Base-by-base conservation (phyloP, 2,329 filamentous ascomycete species). In the Colletotrichum sp. region DNA sequence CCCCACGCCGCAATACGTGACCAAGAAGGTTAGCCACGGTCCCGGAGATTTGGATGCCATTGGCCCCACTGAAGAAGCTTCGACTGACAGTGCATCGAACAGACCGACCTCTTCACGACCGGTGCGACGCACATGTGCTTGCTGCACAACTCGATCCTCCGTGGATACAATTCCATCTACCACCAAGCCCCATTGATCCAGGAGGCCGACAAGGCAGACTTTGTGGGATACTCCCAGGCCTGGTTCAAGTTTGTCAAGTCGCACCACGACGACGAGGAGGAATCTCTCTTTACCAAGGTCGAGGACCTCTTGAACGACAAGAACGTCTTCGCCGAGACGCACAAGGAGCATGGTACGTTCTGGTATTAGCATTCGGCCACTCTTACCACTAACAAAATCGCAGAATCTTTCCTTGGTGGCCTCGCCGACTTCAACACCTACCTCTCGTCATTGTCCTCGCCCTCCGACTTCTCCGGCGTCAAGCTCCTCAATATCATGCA, bases 101-200 rank as follows among this genome's bases (percentile, higher is more conserved):
- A 90, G 88, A 88, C 88, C 48, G 90, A 92, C 79, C 85, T 91
- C 78, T 92, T 92, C 82, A 91, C 89, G 2, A 87, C 86, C 0
- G 90, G 89, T 27, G 90, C 91, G 0, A 91, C 90, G 19, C 89
- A 93, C 82, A 93, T 92, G 91, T 86, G 88, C 5, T 82, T 92
- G 68, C 84, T 92, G 66, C 91, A 93, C 85, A 93, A 93, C 79
- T 85, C 89, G 72, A 90, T 93, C 79, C 89, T 93, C 77, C 90
- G 91, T 57, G 90, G 91, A 70, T 92, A 90, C 85, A 93, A 93
- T 82, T 89, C 87, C 79, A 92, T 93, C 80, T 92, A 90, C 81
- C 87, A 89, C 55, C 91, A 93, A 81, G 91, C 90, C 1, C 86
- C 87, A 13, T 84, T 89, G 78, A 82, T 93, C 57, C 81, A 85